Base-by-base conservation (phyloP, 192 early-diverging fungal species). In the Linnemannia elongata region DNA sequence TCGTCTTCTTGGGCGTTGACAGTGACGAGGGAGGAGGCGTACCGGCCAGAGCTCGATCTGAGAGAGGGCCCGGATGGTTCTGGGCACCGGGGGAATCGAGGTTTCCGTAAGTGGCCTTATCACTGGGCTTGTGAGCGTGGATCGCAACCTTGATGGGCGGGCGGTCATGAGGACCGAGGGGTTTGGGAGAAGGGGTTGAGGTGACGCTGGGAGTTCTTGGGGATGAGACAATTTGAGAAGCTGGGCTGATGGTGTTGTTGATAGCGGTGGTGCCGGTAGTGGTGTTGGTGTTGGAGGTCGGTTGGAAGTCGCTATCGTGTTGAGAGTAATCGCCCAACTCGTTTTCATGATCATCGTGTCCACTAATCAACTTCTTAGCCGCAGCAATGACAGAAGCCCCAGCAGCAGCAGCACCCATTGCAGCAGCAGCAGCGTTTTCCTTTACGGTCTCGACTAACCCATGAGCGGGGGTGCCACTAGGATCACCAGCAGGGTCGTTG, bases 321-420 rank as follows among this genome's bases (percentile, higher is more conserved):
- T 66, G 60, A 33, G 57, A 8, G 7, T 60, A 15, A 49, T 41
- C 7, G 30, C 60, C 42, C 39, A 66, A 36, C 24, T 72, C 77
- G 39, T 79, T 74, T 0, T 77, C 70, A 33, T 68, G 45, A 41
- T 7, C 44, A 45, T 10, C 44, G 15, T 3, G 55, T 9, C n/a
- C n/a, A 24, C 63, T 20, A 6, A 84, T 57, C 49, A 84, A 27
- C 66, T 72, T 75, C 66, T 69, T 75, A 7, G 84, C 84, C 6
- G 84, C 76, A 8, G 79, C 75, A 39, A 77, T 69, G 35, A 78
- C 76, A n/a, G 75, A 55, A 22, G 79, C 72, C 17, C 79, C 84
- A 27, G 79, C 76, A 20, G 70, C 60, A 2, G 76, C 79, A 33
- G 84, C 83, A 10, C 69, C 54, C 15, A 39, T 38, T 1, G 72